These are phyloP conservation scores for Rhexocercosporidium sp. DNA, from an alignment of 2,329 filamentous ascomycete genomes.

Conservation along the genomic window DNA sequence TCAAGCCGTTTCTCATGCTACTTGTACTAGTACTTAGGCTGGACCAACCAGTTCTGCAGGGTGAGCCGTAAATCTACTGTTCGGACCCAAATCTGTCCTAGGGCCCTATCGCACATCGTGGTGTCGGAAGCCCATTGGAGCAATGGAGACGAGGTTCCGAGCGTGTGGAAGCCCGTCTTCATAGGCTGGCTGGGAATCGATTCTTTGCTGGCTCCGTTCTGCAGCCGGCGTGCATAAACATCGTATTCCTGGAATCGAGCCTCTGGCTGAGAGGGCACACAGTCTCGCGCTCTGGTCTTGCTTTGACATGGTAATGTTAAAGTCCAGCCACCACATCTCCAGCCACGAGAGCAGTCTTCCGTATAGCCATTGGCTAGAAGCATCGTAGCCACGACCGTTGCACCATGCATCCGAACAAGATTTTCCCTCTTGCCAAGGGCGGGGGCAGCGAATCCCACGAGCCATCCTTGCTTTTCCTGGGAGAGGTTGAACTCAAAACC, in stretches of 20 bases:
- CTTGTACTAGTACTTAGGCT: no score
- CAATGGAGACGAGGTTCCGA: neutral
- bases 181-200: neutral
- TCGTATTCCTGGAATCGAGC: neutral
- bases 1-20: no score
- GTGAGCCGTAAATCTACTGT: neutral
- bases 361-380: conserved; percentile 17
- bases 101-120: neutral
- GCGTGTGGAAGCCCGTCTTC: neutral
- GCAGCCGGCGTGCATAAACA: neutral
- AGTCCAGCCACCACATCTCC: neutral
- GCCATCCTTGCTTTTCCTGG: conserved; percentile 1
- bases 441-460: conserved; percentile 17
- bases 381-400: conserved; percentile 28
- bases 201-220: neutral
- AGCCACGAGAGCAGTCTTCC: neutral
- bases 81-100: neutral
- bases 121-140: neutral
- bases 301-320: neutral
- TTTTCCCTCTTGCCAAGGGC: conserved; percentile 17
- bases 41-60: neutral
- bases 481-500: neutral
- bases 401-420: conserved; percentile 24
- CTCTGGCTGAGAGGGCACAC: neutral
- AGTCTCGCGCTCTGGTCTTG: neutral